Evolutionary conservation across 2,329 filamentous ascomycete genomes (phyloP), one percentile per base, ranked within the genome.

Genomic region (Uncinocarpus reesii): DNA sequence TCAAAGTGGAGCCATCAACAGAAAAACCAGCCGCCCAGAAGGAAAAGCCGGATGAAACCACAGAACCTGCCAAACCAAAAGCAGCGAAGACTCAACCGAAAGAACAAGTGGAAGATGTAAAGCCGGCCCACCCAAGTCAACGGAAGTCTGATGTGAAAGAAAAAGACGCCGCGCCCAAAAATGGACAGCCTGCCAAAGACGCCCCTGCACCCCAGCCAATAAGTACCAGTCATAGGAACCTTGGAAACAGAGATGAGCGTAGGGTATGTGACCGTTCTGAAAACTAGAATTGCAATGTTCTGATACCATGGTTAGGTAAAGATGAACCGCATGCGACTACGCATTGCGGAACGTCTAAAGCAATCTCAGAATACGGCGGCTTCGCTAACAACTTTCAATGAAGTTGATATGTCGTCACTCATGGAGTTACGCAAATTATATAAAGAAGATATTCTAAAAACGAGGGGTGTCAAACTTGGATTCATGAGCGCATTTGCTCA

Each of bases 311-410:
- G 15, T 13, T 59, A 92, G 86, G 87, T 96, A 62, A 98, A 98
- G 78, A 98, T 98, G 92, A 96, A 96, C 76, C 87, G 92, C 56
- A 98, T 98, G 92, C 88, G 92, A 56, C 80, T 96, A 53, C 83
- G 92, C 53, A 98, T 96, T 58, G 87, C 92, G 43, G 92, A 98
- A 74, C 88, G 92, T 58, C 79, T 98, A 56, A 98, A 98, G 80
- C 92, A 98, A 68, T 96, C 92, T 16, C 92, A 98, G 67, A 98
- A 98, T 73, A 96, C 92, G 1, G 90, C 92, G 43, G 92, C 92
- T 37, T 95, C 92, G 3, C 76, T 98, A 46, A 96, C 92, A 41
- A 98, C 92, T 21, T 98, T 98, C 78, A 95, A 98, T 69, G 90
- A 96, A 70, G 92, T 98, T 53, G 92, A 98, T 68, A 98, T 98